Base-by-base conservation (phyloP, 1,284 basidiomycete species). In the Marasmius tenuissimus region DNA sequence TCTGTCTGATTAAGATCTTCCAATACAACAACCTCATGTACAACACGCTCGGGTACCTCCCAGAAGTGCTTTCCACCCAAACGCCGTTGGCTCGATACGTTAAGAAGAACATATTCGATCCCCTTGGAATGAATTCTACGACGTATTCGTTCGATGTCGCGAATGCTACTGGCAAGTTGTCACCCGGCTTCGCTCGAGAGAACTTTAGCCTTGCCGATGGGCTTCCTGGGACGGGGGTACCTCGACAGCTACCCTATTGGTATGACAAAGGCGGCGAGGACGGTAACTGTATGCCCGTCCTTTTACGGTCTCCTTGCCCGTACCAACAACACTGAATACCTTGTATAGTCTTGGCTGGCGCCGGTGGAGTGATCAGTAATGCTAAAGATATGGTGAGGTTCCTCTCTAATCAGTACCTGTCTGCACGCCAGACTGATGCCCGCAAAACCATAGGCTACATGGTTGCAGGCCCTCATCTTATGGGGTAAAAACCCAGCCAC, bases 11-110 rank as follows among this genome's bases (percentile, higher is more conserved):
- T 2, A 73, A 80, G 58, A 75, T 72, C 12, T 81, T 73, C 50
- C 75, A 78, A 51, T 82, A 82, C 64, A 82, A 78, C 68, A 81
- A 81, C 61, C 69, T 78, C 58, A 80, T 80, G 72, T 81, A 75
- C 63, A 73, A 74, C 65, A 72, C 72, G 9, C 68, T 73, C n/a
- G 78, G 71, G 14, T 72, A 71, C 63, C 77, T 77, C 52, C 77
- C 76, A 0, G 66, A 65, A 18, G 63, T 75, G 35, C 68, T 76
- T 60, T 67, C 76, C 57, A 74, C 76, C 57, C 67, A 78, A 61
- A 22, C 33, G 9, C 66, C 72, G 0, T 80, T 75, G 58, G 74
- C 75, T 45, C 71, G 74, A 0, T 84, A 79, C 62, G 72, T 83
- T 59, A 52, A 68, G 11, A 63, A 77, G 40, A 72, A 80, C 47